These are phyloP conservation scores for Chalara sp. DNA, from an alignment of 2,329 filamentous ascomycete genomes.

Conservation along the genomic window DNA sequence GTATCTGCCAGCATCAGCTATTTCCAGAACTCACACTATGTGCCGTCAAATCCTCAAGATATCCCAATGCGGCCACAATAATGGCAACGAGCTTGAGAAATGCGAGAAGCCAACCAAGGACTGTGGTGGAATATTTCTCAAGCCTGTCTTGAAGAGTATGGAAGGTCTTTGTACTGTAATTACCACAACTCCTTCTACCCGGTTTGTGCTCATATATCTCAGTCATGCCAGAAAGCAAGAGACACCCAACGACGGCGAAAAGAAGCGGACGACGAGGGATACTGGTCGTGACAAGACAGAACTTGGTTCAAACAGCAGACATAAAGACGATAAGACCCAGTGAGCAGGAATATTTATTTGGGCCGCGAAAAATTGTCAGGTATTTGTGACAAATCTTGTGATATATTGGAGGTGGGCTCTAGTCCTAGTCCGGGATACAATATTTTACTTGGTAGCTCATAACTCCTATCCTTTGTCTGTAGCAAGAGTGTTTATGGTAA, in stretches of 20 bases:
- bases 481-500: too few relatives aligned
- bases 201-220: conserved; percentile 1
- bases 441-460: neutral
- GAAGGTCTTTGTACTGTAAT: conserved; percentile 15
- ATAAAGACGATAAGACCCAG: neutral
- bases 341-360: too few relatives aligned
- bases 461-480: neutral
- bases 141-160: conserved; percentile 17
- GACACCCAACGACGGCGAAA: neutral
- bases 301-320: neutral
- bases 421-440: neutral
- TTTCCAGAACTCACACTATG: conserved; percentile 10
- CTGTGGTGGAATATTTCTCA: conserved; percentile 19
- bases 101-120: conserved; percentile 14
- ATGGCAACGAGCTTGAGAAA: conserved; percentile 9
- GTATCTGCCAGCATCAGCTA: neutral
- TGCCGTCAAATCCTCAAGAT: conserved; percentile 23
- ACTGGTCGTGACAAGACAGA: conserved; percentile 12
- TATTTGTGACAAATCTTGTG: too few relatives aligned
- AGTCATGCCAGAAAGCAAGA: conserved; percentile 15
- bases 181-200: neutral
- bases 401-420: too few relatives aligned
- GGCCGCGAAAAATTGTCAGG: too few relatives aligned
- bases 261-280: conserved; percentile 16
- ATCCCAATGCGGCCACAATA: conserved; percentile 21